phyloP scores from a whole-genome alignment of 345 rosid species.

The Brassica nigra region DNA sequence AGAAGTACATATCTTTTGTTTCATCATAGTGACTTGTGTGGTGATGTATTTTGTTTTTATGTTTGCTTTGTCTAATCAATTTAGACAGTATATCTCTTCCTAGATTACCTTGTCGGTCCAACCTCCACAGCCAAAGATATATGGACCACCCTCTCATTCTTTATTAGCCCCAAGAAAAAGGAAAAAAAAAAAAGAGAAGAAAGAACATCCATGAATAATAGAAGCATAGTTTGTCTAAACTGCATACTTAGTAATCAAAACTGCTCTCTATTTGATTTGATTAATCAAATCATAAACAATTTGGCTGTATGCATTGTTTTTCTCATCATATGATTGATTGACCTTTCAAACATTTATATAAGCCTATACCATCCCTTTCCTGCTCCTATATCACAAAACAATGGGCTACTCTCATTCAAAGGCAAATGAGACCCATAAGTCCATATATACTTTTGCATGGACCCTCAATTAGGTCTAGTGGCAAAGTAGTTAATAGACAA shows the following conservation, averaged over 20 bases:
- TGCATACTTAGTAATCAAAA: neutral
- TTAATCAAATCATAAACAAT: neutral
- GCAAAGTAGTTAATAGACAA: too few species aligned
- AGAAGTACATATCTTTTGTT: constrained; percentile 31
- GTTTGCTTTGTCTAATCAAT: constrained; percentile 41
- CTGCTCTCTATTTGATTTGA: neutral
- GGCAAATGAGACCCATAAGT: constrained; percentile 15
- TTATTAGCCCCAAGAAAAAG: neutral
- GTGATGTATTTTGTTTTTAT: constrained; percentile 35
- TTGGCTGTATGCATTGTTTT: neutral
- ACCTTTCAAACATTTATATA: neutral
- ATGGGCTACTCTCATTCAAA: neutral
- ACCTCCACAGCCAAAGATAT: constrained; percentile 33
- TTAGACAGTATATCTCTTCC: constrained; percentile 42
- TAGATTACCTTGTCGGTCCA: constrained; percentile 45
- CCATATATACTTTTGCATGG: neutral
- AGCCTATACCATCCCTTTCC: neutral
- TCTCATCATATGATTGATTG: neutral
- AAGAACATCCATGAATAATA: neutral
- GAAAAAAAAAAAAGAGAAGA: neutral
- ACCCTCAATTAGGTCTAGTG: too few species aligned
- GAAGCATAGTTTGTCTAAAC: neutral
- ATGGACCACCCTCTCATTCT: constrained; percentile 33
- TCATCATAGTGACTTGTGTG: constrained; percentile 35
- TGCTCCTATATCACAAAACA: neutral